phyloP scores from a whole-genome alignment of 768 basidiomycete genomes.

The Tremella fuciformis region DNA sequence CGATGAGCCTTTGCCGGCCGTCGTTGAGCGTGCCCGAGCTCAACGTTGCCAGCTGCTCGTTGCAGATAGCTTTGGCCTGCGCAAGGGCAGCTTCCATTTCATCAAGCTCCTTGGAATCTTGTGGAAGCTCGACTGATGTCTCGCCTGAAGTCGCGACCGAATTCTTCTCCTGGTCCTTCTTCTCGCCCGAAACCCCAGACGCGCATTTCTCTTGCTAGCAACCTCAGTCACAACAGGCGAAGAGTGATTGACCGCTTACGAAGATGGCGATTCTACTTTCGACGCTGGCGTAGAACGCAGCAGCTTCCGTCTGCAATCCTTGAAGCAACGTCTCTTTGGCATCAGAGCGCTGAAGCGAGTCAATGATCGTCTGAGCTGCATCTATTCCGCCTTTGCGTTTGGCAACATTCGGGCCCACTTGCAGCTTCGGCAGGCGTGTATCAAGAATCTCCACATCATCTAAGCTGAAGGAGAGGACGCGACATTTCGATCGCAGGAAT shows the following conservation, averaged over 20 bases:
- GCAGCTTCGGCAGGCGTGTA: conserved; percentile 39
- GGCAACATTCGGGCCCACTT: conserved; percentile 41
- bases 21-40: conserved; percentile 26
- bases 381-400: conserved; percentile 36
- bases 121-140: background rate
- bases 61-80: too few species aligned
- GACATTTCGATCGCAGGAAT: background rate
- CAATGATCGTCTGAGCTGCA: conserved; percentile 17
- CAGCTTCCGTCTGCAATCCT: conserved; percentile 15
- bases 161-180: too few species aligned
- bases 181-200: too few species aligned
- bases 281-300: conserved; percentile 8
- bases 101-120: too few species aligned
- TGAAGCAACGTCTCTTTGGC: conserved; percentile 3
- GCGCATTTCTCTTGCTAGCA: too few species aligned
- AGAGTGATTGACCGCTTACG: conserved; percentile 6
- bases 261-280: conserved; percentile 8
- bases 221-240: background rate
- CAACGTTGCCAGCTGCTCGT: too few species aligned
- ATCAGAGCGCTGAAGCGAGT: conserved; percentile 14
- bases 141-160: background rate
- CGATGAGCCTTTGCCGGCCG: conserved; percentile 15
- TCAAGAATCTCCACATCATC: conserved; percentile 21
- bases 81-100: too few species aligned
- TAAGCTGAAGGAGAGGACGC: background rate